These are phyloP conservation scores for Paramecium sexaurelia DNA, from an alignment of 73 alveolate genomes.

Conservation along the genomic window DNA sequence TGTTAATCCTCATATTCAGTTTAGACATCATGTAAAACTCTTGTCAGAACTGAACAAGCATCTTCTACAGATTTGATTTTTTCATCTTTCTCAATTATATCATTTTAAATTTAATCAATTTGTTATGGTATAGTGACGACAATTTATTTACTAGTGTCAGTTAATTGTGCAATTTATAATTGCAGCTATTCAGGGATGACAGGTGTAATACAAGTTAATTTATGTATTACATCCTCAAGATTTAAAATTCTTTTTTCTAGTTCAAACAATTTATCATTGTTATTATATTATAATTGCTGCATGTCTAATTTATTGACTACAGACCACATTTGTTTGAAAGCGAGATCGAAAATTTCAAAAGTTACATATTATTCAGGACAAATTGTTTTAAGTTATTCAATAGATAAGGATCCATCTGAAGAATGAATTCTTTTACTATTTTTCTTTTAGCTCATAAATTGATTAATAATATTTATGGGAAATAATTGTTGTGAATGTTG, in stretches of 20 bases:
- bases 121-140: not conserved
- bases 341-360: slow-evolving; percentile 44
- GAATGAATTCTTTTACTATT: slow-evolving; percentile 3
- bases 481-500: not conserved
- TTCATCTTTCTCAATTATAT: not conserved
- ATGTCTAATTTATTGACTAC: slow-evolving; percentile 48
- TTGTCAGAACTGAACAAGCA: not conserved
- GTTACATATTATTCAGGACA: slow-evolving; percentile 52
- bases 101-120: not conserved
- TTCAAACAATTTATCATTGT: slow-evolving; percentile 33
- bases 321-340: slow-evolving; percentile 50
- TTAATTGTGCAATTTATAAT: not conserved
- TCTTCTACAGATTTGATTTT: slow-evolving; percentile 32
- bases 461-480: not conserved
- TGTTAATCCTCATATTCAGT: not conserved
- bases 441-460: slow-evolving; percentile 31
- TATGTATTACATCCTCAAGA: slow-evolving; percentile 37
- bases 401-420: not conserved
- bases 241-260: slow-evolving; percentile 52
- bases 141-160: not conserved
- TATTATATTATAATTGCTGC: not conserved
- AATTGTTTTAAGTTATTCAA: slow-evolving; percentile 22
- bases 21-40: slow-evolving; percentile 18
- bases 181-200: not conserved
- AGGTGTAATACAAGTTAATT: not conserved